Conservation (phyloP, 805 yeast genomes). For the Candida andamanensis region DNA sequence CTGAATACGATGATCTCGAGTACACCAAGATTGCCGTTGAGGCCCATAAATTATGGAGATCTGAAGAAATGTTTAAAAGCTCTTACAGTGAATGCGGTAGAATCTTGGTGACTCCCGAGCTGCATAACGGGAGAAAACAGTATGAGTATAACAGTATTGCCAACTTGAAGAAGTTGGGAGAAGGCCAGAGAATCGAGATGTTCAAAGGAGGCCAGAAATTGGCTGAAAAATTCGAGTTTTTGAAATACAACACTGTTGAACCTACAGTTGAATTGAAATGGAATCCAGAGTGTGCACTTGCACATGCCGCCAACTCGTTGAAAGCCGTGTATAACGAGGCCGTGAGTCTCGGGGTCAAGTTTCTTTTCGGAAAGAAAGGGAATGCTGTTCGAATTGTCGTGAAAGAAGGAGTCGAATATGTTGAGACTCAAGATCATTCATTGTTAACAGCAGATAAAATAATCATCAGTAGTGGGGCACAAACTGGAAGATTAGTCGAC, state of each 20-base stretch:
- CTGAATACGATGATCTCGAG: slow-evolving; percentile 41
- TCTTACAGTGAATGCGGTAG: slow-evolving; percentile 40
- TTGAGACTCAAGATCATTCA: slow-evolving; percentile 21
- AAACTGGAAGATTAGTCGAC: slow-evolving; percentile 28
- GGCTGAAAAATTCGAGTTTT: slow-evolving; percentile 15
- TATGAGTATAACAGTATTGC: slow-evolving; percentile 35
- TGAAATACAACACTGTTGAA: slow-evolving; percentile 10
- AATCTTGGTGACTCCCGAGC: slow-evolving; percentile 28
- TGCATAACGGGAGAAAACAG: slow-evolving; percentile 25
- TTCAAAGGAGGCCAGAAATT: slow-evolving; percentile 22
- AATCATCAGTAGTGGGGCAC: slow-evolving; percentile 33
- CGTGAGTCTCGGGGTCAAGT: slow-evolving; percentile 9
- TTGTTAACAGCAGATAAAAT: slow-evolving; percentile 28
- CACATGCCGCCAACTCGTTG: slow-evolving; percentile 37
- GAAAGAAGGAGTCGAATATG: slow-evolving; percentile 11
- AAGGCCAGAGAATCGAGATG: slow-evolving; percentile 21
- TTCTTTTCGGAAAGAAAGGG: slow-evolving; percentile 12
- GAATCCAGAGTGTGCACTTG: slow-evolving; percentile 39
- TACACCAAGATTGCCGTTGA: slow-evolving; percentile 42
- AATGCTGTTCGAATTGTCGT: slow-evolving; percentile 5
- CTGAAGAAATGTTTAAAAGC: slow-evolving; percentile 26
- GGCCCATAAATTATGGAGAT: slow-evolving; percentile 37
- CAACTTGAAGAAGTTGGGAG: slow-evolving; percentile 21
- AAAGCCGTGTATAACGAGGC: slow-evolving; percentile 19
- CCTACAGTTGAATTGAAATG: slow-evolving; percentile 16